A percentile compares a stretch with the other conserved stretches of the same genome.
These are phyloP conservation scores for Stephania yunnanensis DNA, from an alignment of 164 flowering plant species.

Conservation along the genomic window DNA sequence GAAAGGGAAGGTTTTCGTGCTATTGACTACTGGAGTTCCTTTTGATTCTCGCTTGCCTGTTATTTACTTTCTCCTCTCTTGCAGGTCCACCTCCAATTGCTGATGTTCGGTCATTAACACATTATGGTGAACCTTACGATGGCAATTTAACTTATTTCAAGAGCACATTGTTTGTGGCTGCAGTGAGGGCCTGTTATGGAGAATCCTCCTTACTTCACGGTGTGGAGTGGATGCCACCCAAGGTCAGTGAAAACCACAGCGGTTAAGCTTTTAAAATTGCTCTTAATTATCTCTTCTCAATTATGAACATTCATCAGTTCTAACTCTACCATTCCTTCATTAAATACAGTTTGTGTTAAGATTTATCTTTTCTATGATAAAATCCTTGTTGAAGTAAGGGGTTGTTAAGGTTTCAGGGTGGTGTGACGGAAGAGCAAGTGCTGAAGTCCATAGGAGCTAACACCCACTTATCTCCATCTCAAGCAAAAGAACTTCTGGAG, in stretches of 20 bases:
- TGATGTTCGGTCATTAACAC: constrained; percentile 89
- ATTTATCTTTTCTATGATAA: background rate
- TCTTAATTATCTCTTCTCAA: too few relatives aligned
- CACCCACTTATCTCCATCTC: constrained; percentile 55
- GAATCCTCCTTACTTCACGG: constrained; percentile 98
- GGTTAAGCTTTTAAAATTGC: background rate
- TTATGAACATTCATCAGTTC: background rate
- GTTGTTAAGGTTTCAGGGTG: constrained; percentile 62
- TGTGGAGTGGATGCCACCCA: constrained; percentile 99
- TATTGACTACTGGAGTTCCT: background rate
- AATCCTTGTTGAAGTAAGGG: constrained; percentile 18
- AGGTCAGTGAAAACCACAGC: constrained; percentile 41
- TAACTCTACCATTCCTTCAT: background rate
- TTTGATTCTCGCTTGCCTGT: background rate
- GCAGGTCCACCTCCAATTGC: constrained; percentile 82
- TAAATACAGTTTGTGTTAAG: background rate
- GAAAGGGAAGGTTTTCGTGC: background rate
- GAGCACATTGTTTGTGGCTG: constrained; percentile 95
- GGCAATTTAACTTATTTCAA: constrained; percentile 91
- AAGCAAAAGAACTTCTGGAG: constrained; percentile 89
- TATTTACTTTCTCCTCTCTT: constrained; percentile 3
- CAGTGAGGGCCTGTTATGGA: constrained; percentile 92
- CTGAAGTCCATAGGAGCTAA: constrained; percentile 94
- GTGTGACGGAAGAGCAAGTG: constrained; percentile 97
- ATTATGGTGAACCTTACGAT: constrained; percentile 98